Conservation (phyloP, 2,329 filamentous ascomycete genomes). For the Metarhizium sp. region DNA sequence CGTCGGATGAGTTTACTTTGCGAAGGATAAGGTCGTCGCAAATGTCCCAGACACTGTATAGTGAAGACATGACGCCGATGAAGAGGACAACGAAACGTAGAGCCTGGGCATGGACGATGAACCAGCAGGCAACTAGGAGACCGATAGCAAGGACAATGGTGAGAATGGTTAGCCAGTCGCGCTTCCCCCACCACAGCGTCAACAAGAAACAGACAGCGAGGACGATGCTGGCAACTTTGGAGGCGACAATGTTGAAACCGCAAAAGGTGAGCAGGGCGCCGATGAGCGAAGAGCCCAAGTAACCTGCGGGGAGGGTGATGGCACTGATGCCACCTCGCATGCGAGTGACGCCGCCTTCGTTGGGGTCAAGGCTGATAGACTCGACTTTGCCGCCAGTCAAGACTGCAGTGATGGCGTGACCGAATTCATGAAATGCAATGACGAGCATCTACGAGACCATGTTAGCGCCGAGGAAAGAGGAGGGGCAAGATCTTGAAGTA, state of each 20-base stretch:
- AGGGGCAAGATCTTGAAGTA: neutral
- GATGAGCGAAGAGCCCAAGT: constrained; percentile 67
- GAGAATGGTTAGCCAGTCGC: constrained; percentile 66
- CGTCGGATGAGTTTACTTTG: constrained; percentile 73
- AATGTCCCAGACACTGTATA: constrained; percentile 80
- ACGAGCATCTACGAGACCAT: constrained; percentile 55
- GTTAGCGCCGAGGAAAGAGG: neutral
- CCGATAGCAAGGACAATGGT: constrained; percentile 64
- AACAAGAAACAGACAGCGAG: constrained; percentile 66
- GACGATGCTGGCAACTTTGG: constrained; percentile 67
- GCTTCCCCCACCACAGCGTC: constrained; percentile 74
- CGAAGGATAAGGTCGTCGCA: constrained; percentile 73
- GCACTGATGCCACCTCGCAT: constrained; percentile 64
- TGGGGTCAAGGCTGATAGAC: constrained; percentile 66
- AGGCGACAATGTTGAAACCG: constrained; percentile 73
- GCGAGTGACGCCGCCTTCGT: constrained; percentile 69
- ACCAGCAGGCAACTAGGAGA: constrained; percentile 66
- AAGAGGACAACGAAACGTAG: constrained; percentile 68
- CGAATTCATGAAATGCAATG: constrained; percentile 75
- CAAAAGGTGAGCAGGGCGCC: constrained; percentile 70
- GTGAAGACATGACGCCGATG: constrained; percentile 71
- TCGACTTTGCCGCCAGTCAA: constrained; percentile 66
- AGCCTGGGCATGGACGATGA: constrained; percentile 66
- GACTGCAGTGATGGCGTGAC: constrained; percentile 63
- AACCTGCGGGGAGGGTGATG: constrained; percentile 67